Percentiles rank a stretch among this genome's conserved stretches.
Conservation (phyloP, 2,329 filamentous ascomycete species). For the Penicillium concentricum region DNA sequence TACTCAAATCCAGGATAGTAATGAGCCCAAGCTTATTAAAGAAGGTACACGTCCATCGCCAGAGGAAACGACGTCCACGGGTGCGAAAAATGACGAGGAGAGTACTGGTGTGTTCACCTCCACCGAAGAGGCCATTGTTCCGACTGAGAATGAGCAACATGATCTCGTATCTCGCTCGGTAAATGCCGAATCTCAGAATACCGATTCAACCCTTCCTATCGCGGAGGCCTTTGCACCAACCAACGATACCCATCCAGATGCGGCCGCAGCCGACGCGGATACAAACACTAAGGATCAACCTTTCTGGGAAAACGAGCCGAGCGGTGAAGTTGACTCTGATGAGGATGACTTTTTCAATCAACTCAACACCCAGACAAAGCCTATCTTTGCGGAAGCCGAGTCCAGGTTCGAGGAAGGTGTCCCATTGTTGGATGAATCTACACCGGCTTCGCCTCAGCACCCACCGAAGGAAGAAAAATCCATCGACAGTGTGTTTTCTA, state of each 20-base stretch:
- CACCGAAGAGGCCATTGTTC: neutral
- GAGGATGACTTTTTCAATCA: constrained; percentile 63
- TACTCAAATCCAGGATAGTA: neutral
- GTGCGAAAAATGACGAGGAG: neutral
- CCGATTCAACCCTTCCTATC: neutral
- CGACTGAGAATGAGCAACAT: constrained; percentile 1
- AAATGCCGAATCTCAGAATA: neutral
- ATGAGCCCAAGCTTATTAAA: neutral
- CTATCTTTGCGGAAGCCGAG: constrained; percentile 46
- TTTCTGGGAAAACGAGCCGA: constrained; percentile 50
- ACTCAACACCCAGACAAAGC: constrained; percentile 42
- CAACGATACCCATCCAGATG: constrained; percentile 1
- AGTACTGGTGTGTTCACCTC: neutral
- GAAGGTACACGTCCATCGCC: neutral
- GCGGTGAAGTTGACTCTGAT: constrained; percentile 48
- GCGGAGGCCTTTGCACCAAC: constrained; percentile 1
- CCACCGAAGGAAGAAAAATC: constrained; percentile 26
- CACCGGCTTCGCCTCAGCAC: constrained; percentile 22
- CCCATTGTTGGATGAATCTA: constrained; percentile 55
- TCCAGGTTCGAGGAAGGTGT: constrained; percentile 69
- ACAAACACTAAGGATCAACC: constrained; percentile 14
- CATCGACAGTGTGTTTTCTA: constrained; percentile 39
- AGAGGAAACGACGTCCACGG: neutral
- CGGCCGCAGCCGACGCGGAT: constrained; percentile 13
- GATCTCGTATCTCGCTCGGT: neutral